phyloP scores from a whole-genome alignment of 129 eudicot species.

The Glebionis coronaria region DNA sequence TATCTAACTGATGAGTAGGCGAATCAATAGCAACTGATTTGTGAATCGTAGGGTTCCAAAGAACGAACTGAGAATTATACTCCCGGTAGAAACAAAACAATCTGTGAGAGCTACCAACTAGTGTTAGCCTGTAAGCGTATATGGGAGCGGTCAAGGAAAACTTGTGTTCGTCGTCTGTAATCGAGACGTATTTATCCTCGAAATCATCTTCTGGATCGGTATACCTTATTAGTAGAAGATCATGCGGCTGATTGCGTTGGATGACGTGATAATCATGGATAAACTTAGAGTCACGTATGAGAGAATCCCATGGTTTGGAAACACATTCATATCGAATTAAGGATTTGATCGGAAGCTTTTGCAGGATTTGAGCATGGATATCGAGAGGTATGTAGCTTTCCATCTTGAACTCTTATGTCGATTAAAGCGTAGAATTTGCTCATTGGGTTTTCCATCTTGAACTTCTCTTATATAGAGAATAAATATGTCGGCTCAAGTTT shows the following conservation, averaged over 20 bases:
- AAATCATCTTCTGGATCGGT: neutral
- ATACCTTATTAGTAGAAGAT: neutral
- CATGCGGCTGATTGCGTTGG: neutral
- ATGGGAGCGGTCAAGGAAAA: neutral
- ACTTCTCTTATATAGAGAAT: no score
- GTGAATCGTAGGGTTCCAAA: neutral
- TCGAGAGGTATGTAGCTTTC: no score
- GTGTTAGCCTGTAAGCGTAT: neutral
- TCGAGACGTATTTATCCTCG: neutral
- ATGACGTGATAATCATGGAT: neutral
- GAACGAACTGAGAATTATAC: neutral
- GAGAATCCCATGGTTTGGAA: slow-evolving; percentile 7
- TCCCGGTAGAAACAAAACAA: neutral
- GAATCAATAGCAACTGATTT: neutral
- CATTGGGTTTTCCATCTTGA: no score
- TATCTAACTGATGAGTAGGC: neutral
- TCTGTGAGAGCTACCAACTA: neutral
- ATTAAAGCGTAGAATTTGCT: no score
- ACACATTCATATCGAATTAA: neutral
- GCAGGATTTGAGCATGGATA: no score
- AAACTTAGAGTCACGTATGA: neutral
- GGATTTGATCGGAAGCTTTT: neutral
- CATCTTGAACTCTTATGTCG: no score
- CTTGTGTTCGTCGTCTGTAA: neutral
- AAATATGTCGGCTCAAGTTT: no score